Base-by-base conservation (phyloP, 2,329 filamentous ascomycete genomes). In the Xylaria polymorpha region DNA sequence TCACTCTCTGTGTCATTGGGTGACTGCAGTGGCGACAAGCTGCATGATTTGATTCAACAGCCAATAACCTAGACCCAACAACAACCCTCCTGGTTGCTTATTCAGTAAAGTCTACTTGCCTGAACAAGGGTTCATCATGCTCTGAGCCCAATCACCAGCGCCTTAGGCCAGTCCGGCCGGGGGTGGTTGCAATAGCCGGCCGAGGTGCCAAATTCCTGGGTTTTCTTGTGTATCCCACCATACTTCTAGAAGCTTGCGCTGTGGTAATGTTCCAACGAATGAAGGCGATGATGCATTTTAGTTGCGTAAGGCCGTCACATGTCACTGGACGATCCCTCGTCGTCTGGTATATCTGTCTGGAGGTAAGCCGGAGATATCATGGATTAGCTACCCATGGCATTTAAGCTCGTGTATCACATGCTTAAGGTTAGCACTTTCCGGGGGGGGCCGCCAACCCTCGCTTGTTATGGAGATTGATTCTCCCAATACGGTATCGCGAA, bases 181-280 rank as follows among this genome's bases (percentile, higher is more conserved):
- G 60, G 62, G n/a, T n/a, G 29, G 62, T 65, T 65, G 57, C 58
- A 65, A 59, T 59, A 62, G 29, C 62, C 58, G 62, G 58, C 56
- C 35, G 60, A 64, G 55, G 66, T 61, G 32, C 69, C 69, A 67
- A 62, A 71, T 67, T 58, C 50, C 67, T 69, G 69, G 69, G 67
- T 71, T 46, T 44, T 43, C 39, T 61, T 69, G 69, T 71, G 69
- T 67, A 64, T 69, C 63, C 63, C 69, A 69, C 62, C 51, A 51
- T 39, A 60, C 56, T 71, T 71, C 69, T 64, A 67, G 66, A 71
- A 69, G 60, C 66, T 20, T 65, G 64, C 53, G 39, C 48, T 50
- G 20, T 67, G 57, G 63, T 32, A n/a, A 44, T 51, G 43, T 37
- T 25, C 50, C 56, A 53, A 46, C 58, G 50, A 66, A 66, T 56